Base-by-base conservation (phyloP, 495 filamentous ascomycete genomes). In the Poronia punctata region DNA sequence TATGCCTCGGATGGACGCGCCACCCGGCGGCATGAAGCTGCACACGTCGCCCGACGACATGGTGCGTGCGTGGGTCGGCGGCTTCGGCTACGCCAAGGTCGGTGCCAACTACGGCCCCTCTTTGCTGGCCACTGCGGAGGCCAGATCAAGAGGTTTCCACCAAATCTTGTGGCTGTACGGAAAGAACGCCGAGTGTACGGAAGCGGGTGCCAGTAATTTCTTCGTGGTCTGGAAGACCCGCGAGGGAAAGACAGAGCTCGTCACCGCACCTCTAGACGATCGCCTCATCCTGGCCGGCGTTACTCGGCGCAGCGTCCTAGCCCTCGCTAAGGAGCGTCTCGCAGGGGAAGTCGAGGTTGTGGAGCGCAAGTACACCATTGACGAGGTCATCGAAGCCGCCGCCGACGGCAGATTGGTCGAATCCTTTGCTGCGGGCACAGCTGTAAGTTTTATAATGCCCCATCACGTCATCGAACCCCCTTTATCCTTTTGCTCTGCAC, bases 161-260 rank as follows among this genome's bases (percentile, higher is more conserved):
- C 88, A 95, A 70, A 82, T 94, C 21, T 74, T 95, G n/a, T 95
- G 88, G 88, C 71, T 95, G 35, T 88, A 90, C 47, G 86, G 84
- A 2, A 60, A 71, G 31, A 67, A 88, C 29, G 75, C 78, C 9
- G 74, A 77, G 51, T 84, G 93, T 29, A 95, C 88, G 4, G 88
- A 95, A 66, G 88, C 88, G 1, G 88, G 88, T n/a, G 87, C 87
- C 7, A 82, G 75, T 41, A 95, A 95, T 61, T 94, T 96, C 69
- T 94, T 96, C 61, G 72, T 94, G 8, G 68, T 94, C 17, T 86
- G 84, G 84, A 74, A 74, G 46, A 80, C 76, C 21, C 72, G 68
- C 55, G 73, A 82, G 35, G 79, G 78, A 3, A 75, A 72, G 56
- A 46, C 75, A 27, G 74, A 95, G 70, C 70, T 96, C 20, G 69